Conservation (phyloP, 179 eudicot genomes). For the Carnegiea gigantea region DNA sequence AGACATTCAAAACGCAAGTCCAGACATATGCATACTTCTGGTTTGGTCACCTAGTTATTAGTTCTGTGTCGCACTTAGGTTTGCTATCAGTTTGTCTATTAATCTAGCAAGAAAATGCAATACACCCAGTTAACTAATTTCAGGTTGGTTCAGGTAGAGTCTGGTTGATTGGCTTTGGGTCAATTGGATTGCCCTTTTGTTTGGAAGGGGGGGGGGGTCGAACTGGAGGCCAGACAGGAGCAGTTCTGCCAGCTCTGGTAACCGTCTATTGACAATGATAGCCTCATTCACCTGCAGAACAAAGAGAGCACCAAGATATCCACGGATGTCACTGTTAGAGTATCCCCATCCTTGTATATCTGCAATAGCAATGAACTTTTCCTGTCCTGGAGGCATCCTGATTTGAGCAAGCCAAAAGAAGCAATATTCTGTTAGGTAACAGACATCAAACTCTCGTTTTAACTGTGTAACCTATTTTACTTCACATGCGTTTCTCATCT, state of each 20-base stretch:
- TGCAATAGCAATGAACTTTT: slow-evolving; percentile 58
- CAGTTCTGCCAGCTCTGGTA: not conserved
- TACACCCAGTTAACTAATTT: not conserved
- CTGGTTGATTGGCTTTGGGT: not conserved
- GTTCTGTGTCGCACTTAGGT: not conserved
- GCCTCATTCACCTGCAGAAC: slow-evolving; percentile 60
- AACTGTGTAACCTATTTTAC: not conserved
- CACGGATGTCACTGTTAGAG: slow-evolving; percentile 62
- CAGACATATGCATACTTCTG: not conserved
- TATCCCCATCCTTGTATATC: slow-evolving; percentile 80
- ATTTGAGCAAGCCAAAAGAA: not conserved
- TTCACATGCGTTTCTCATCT: not conserved
- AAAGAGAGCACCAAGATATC: slow-evolving; percentile 56
- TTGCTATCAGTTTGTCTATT: not conserved
- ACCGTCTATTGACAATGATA: not conserved
- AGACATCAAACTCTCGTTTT: not conserved
- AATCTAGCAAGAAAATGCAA: not conserved
- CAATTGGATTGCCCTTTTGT: not conserved
- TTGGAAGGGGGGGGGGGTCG: not conserved
- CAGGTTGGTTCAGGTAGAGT: not conserved
- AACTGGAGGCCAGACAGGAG: not conserved
- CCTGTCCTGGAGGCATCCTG: slow-evolving; percentile 69
- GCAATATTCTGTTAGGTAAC: not conserved
- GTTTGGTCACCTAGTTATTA: not conserved
- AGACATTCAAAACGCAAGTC: no score